Percentiles rank a stretch among this genome's conserved stretches.
These are phyloP conservation scores for Cocos nucifera DNA, from an alignment of 176 grass and related monocot species.

Conservation along the genomic window DNA sequence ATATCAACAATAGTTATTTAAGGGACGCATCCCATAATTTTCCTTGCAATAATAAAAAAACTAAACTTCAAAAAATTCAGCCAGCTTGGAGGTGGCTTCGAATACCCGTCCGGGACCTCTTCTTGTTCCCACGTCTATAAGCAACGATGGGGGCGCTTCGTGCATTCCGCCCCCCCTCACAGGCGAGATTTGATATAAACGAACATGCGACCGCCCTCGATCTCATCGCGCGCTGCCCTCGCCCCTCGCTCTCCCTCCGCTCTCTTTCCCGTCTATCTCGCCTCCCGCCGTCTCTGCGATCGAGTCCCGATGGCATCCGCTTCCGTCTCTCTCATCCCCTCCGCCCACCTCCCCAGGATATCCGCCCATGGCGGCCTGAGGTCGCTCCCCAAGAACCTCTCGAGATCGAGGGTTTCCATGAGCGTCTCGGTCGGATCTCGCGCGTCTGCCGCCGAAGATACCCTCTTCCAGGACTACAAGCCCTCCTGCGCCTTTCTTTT, in stretches of 20 bases:
- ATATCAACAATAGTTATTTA: too few species aligned
- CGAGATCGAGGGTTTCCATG: constrained; percentile 54
- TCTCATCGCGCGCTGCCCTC: too few species aligned
- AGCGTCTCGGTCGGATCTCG: constrained; percentile 48
- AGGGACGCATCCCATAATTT: too few species aligned
- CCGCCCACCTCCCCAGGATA: constrained; percentile 24
- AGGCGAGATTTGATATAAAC: too few species aligned
- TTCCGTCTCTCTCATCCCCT: constrained; percentile 52
- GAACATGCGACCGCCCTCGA: too few species aligned
- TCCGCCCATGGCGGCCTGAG: constrained; percentile 18
- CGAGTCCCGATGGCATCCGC: constrained; percentile 39
- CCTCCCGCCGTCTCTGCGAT: not conserved
- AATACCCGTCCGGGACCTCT: too few species aligned
- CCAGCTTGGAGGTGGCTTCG: too few species aligned
- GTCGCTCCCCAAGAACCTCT: constrained; percentile 6
- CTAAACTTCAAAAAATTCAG: too few species aligned
- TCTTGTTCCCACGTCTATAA: too few species aligned
- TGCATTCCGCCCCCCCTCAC: too few species aligned
- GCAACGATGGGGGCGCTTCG: too few species aligned
- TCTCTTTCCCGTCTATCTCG: constrained; percentile 4
- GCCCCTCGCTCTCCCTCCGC: constrained; percentile 17
- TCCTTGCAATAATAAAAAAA: too few species aligned
- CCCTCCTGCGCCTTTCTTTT: constrained; percentile 77
- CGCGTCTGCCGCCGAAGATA: constrained; percentile 32
- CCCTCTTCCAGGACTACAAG: constrained; percentile 75